Evolutionary conservation across 2,329 filamentous ascomycete species (phyloP).

Genomic region (Cordyceps fumosorosea): DNA sequence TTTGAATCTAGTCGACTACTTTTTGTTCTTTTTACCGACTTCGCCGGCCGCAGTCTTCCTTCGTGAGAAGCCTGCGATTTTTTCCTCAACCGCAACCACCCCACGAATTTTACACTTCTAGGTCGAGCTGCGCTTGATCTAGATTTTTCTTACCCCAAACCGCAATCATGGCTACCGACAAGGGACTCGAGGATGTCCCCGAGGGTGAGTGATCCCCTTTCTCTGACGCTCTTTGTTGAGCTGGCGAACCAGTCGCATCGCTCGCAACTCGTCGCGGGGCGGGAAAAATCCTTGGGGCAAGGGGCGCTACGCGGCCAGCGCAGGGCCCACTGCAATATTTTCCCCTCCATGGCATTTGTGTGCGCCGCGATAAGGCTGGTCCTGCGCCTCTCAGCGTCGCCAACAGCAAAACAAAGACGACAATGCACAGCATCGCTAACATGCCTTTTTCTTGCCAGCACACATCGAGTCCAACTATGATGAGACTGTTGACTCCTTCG

Average conservation of each 20-base stretch:
- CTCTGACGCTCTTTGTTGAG: background rate
- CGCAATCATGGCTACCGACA: slow-evolving; percentile 98
- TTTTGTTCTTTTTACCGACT: slow-evolving; percentile 20
- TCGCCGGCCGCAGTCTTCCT: slow-evolving; percentile 28
- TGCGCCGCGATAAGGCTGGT: slow-evolving; percentile 5
- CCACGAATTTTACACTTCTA: slow-evolving; percentile 43
- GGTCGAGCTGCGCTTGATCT: slow-evolving; percentile 77
- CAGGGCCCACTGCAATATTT: slow-evolving; percentile 9
- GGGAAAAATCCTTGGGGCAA: slow-evolving; percentile 7
- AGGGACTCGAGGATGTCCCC: slow-evolving; percentile 96
- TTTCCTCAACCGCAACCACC: slow-evolving; percentile 28
- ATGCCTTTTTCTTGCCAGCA: slow-evolving; percentile 49
- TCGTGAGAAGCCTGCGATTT: slow-evolving; percentile 30
- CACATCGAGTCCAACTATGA: slow-evolving; percentile 99
- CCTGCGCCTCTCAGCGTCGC: background rate
- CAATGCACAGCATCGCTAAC: slow-evolving; percentile 15
- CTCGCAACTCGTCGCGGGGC: slow-evolving; percentile 7
- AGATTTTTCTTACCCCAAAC: slow-evolving; percentile 45
- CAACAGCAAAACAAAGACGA: background rate
- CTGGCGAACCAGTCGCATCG: background rate
- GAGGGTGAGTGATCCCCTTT: slow-evolving; percentile 63
- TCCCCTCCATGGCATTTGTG: slow-evolving; percentile 9
- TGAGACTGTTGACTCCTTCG: slow-evolving; percentile 98
- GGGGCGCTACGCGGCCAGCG: background rate
- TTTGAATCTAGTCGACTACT: slow-evolving; percentile 38